phyloP scores from a whole-genome alignment of 148 eudicot species.

The Tetragonia tetragonoides region DNA sequence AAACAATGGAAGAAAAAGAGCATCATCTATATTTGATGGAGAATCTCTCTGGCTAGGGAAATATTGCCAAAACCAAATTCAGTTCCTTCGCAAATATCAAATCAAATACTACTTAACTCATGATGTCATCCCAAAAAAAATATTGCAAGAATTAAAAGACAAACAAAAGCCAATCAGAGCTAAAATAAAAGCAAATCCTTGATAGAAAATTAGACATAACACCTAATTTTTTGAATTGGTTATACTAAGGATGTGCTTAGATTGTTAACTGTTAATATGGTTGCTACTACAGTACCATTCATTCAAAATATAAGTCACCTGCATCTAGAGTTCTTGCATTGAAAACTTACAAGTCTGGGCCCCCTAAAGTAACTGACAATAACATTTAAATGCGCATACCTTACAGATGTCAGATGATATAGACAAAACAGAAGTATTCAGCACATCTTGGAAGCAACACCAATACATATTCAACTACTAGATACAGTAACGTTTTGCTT shows the following conservation, averaged over 20 bases:
- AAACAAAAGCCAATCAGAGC: background rate
- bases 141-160: background rate
- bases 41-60: background rate
- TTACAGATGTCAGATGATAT: background rate
- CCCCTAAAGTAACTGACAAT: background rate
- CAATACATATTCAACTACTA: background rate
- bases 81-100: background rate
- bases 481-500: background rate
- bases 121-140: background rate
- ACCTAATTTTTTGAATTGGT: background rate
- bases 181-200: background rate
- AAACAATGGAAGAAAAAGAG: background rate
- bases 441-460: background rate
- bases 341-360: background rate
- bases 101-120: background rate
- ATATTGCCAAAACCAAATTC: background rate
- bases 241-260: background rate
- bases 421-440: constrained; percentile 1
- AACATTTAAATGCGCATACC: background rate
- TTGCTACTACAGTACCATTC: too few species aligned
- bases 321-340: background rate
- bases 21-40: background rate
- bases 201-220: background rate
- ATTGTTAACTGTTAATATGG: background rate
- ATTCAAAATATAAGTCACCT: background rate